Evolutionary conservation across 2,329 filamentous ascomycete species (phyloP).

Genomic region (Penicillium digitatum): DNA sequence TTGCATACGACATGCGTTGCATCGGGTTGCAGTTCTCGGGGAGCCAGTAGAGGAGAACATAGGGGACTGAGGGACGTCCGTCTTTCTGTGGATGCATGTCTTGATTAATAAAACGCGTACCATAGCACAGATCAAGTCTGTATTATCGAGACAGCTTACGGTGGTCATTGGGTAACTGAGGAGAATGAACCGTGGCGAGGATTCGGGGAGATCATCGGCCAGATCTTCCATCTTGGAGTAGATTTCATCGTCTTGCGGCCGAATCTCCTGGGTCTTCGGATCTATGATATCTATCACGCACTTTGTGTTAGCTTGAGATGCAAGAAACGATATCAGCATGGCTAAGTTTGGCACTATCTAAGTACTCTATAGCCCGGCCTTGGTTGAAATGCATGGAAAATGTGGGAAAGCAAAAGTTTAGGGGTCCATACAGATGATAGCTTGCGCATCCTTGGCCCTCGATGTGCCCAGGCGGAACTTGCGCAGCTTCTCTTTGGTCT

Average conservation of each 20-base stretch:
- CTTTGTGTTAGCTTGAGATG: not conserved
- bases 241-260: constrained; percentile 71
- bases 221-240: constrained; percentile 80
- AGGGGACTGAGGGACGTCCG: constrained; percentile 82
- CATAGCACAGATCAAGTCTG: not conserved
- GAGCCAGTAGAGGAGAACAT: constrained; percentile 91
- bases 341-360: not conserved
- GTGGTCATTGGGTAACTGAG: constrained; percentile 86
- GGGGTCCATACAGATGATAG: constrained; percentile 77
- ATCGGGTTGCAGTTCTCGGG: constrained; percentile 86
- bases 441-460: constrained; percentile 78
- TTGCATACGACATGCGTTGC: constrained; percentile 88
- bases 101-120: not conserved
- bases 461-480: constrained; percentile 94
- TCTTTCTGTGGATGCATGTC: constrained; percentile 55
- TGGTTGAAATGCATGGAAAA: not conserved
- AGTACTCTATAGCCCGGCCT: not conserved
- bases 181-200: constrained; percentile 82
- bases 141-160: constrained; percentile 49
- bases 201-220: constrained; percentile 84
- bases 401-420: constrained; percentile 1
- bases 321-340: not conserved
- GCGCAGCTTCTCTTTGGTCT: constrained; percentile 82
- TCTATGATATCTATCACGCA: constrained; percentile 72
- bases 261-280: constrained; percentile 84